Percentiles rank a stretch among this genome's conserved stretches.
Evolutionary conservation across 805 yeast species (phyloP).

Genomic region (Candida parachauliodes): DNA sequence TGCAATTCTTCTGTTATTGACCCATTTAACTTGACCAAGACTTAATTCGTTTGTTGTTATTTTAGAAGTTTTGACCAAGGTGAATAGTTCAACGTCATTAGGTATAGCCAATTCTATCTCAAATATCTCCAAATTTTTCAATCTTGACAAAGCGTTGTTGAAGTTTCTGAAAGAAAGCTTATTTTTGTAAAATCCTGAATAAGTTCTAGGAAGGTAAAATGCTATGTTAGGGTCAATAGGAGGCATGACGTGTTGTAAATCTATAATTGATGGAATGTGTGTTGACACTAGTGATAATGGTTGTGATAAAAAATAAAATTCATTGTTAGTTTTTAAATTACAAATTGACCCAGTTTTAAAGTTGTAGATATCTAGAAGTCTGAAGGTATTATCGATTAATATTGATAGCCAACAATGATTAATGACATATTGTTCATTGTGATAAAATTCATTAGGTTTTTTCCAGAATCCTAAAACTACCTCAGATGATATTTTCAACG

Average conservation of each 20-base stretch:
- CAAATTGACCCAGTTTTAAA: conserved; percentile 31
- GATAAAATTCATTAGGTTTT: conserved; percentile 62
- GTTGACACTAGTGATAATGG: conserved; percentile 78
- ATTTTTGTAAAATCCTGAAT: conserved; percentile 71
- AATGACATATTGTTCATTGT: conserved; percentile 47
- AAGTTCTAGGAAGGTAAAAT: conserved; percentile 78
- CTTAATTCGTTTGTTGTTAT: conserved; percentile 50
- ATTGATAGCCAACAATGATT: conserved; percentile 92
- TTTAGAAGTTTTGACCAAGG: conserved; percentile 52
- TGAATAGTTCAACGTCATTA: conserved; percentile 60
- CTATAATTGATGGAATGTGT: conserved; percentile 77
- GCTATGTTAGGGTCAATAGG: conserved; percentile 77
- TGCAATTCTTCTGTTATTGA: conserved; percentile 56
- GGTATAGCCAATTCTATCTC: conserved; percentile 79
- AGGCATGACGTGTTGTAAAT: conserved; percentile 83
- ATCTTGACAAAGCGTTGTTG: conserved; percentile 70
- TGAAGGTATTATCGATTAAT: conserved; percentile 69
- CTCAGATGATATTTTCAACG: conserved; percentile 69
- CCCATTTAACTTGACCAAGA: conserved; percentile 77
- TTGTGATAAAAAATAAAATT: conserved; percentile 71
- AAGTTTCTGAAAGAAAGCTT: conserved; percentile 57
- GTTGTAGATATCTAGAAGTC: conserved; percentile 64
- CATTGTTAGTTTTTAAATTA: conserved; percentile 34
- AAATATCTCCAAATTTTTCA: conserved; percentile 71
- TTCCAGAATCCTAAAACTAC: conserved; percentile 81